Evolutionary conservation across 176 grass and related monocot species (phyloP).

Genomic region (Musa itinerans): DNA sequence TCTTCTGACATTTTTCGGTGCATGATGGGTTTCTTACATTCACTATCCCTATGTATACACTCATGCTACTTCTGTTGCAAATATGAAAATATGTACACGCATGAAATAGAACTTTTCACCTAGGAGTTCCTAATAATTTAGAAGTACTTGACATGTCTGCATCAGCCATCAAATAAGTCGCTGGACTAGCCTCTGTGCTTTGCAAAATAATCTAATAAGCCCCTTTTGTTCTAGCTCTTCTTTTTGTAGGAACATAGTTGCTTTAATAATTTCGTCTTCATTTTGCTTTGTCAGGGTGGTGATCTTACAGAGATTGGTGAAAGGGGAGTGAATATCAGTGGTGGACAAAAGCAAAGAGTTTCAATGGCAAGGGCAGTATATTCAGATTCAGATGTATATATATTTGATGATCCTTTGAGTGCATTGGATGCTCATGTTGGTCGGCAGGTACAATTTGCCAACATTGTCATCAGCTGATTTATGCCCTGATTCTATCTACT

Average conservation of each 20-base stretch:
- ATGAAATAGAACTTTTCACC: not conserved
- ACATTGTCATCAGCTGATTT: not conserved
- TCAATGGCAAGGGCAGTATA: slow-evolving; percentile 99
- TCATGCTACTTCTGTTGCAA: not conserved
- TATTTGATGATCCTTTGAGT: slow-evolving; percentile 99
- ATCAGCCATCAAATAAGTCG: not conserved
- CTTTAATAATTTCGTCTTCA: not conserved
- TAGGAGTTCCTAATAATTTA: too few relatives aligned
- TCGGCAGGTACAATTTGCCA: slow-evolving; percentile 52
- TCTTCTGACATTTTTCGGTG: not conserved
- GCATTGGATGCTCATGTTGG: slow-evolving; percentile 99
- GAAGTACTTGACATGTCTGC: too few relatives aligned
- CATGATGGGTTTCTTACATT: too few relatives aligned
- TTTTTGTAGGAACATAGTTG: not conserved
- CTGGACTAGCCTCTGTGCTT: not conserved
- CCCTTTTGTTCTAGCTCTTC: not conserved
- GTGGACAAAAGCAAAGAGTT: slow-evolving; percentile 98
- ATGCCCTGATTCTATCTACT: not conserved
- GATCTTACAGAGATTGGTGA: slow-evolving; percentile 99
- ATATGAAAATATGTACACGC: not conserved
- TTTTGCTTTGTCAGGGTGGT: slow-evolving; percentile 53
- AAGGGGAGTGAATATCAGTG: slow-evolving; percentile 99
- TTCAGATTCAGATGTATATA: slow-evolving; percentile 91
- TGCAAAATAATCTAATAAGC: not conserved
- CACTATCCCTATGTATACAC: too few relatives aligned